phyloP scores from a whole-genome alignment of 768 basidiomycete species.

The Leccinum obscurum region DNA sequence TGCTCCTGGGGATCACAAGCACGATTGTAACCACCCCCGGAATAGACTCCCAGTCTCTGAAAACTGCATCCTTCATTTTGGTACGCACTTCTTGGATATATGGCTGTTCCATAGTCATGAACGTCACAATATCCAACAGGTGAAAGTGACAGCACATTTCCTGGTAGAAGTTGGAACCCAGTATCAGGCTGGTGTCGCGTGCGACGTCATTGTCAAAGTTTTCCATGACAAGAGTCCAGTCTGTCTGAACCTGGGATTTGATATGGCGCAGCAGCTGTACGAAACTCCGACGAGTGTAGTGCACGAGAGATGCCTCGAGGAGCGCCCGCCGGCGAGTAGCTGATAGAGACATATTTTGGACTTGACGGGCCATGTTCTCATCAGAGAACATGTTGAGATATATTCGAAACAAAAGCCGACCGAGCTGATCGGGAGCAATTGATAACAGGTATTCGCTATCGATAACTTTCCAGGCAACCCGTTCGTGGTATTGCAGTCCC shows the following conservation, averaged over 20 bases:
- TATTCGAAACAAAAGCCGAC: constrained; percentile 24
- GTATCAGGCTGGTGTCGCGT: constrained; percentile 17
- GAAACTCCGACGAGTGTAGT: constrained; percentile 52
- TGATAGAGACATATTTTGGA: constrained; percentile 10
- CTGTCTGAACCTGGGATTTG: constrained; percentile 34
- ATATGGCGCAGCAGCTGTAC: constrained; percentile 44
- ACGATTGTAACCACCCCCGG: constrained; percentile 34
- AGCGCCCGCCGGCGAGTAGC: not conserved
- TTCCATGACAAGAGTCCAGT: constrained; percentile 47
- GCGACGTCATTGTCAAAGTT: constrained; percentile 23
- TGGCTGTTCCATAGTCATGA: constrained; percentile 19
- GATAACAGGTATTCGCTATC: constrained; percentile 9
- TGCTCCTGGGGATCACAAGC: constrained; percentile 34
- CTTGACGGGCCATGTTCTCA: constrained; percentile 20
- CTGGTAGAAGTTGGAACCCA: constrained; percentile 40
- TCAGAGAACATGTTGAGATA: constrained; percentile 34
- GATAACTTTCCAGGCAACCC: constrained; percentile 28
- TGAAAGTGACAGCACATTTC: constrained; percentile 49
- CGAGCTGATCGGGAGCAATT: constrained; percentile 27
- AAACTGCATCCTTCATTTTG: constrained; percentile 17
- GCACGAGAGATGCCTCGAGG: constrained; percentile 27
- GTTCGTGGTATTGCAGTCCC: constrained; percentile 21
- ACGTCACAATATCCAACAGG: constrained; percentile 39
- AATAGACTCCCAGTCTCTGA: constrained; percentile 32
- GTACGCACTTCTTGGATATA: constrained; percentile 13